These are phyloP conservation scores for Vararia minispora DNA, from an alignment of 768 basidiomycete genomes.

Conservation along the genomic window DNA sequence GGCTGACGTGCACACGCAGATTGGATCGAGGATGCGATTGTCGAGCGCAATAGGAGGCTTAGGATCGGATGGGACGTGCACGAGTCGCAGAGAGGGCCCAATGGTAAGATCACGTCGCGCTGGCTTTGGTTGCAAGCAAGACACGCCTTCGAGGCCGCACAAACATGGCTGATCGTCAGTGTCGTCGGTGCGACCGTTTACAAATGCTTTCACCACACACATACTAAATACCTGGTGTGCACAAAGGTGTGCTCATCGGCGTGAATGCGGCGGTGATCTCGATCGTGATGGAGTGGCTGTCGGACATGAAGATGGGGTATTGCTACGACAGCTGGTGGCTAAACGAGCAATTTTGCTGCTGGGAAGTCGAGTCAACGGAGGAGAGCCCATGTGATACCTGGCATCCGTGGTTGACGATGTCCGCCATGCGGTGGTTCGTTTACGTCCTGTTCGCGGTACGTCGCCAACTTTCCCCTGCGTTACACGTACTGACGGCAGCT, in stretches of 20 bases:
- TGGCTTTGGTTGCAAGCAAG: constrained; percentile 55
- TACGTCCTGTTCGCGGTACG: constrained; percentile 88
- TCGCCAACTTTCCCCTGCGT: constrained; percentile 61
- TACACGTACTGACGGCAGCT: constrained; percentile 88
- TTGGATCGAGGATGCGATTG: constrained; percentile 93
- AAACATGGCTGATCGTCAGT: constrained; percentile 88
- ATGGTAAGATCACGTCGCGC: constrained; percentile 37
- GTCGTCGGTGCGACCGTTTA: constrained; percentile 59
- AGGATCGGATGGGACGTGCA: constrained; percentile 41
- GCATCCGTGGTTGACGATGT: constrained; percentile 77
- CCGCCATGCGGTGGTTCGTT: constrained; percentile 65
- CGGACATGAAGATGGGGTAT: constrained; percentile 96
- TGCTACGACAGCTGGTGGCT: constrained; percentile 98
- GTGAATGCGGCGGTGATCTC: constrained; percentile 91
- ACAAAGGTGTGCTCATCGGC: constrained; percentile 90
- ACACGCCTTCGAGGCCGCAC: constrained; percentile 54
- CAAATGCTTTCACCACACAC: neutral
- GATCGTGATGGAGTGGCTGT: constrained; percentile 94
- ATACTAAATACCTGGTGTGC: constrained; percentile 4
- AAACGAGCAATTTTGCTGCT: constrained; percentile 96
- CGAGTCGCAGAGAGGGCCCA: constrained; percentile 31
- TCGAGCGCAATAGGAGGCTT: constrained; percentile 74
- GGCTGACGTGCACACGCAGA: too few relatives aligned
- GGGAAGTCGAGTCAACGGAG: constrained; percentile 83
- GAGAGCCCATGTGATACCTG: constrained; percentile 81